phyloP scores from a whole-genome alignment of 768 basidiomycete species.

The Amanita molliuscula region DNA sequence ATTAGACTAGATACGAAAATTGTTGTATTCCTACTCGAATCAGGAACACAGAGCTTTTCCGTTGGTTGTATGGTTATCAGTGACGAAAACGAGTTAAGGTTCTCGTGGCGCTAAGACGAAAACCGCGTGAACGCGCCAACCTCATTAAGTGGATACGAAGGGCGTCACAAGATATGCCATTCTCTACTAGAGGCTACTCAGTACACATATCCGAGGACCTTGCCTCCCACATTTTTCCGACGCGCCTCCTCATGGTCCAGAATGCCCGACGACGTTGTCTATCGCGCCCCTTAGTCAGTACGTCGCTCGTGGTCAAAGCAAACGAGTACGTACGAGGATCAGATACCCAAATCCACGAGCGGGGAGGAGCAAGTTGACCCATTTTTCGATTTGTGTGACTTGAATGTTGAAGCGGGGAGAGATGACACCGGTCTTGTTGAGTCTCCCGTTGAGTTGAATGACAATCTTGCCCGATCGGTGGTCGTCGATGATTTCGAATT shows the following conservation, averaged over 20 bases:
- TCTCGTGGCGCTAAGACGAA: no score
- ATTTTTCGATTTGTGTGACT: conserved; percentile 83
- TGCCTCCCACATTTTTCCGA: conserved; percentile 96
- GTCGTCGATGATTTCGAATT: conserved; percentile 98
- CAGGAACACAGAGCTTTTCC: no score
- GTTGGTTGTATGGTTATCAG: no score
- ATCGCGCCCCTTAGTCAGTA: not conserved
- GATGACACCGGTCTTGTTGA: conserved; percentile 99
- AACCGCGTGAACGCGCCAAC: no score
- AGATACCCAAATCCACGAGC: conserved; percentile 95
- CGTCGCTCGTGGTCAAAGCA: not conserved
- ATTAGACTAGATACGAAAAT: not conserved
- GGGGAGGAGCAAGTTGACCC: conserved; percentile 96
- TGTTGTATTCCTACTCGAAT: no score
- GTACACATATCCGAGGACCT: conserved; percentile 88
- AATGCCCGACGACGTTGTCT: conserved; percentile 98
- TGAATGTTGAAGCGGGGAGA: conserved; percentile 99
- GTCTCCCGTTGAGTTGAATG: conserved; percentile 93
- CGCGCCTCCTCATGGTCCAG: conserved; percentile 98
- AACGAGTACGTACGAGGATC: conserved; percentile 61
- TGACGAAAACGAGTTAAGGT: no score
- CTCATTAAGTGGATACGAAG: conserved; percentile 18
- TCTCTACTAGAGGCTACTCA: conserved; percentile 24
- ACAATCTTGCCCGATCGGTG: conserved; percentile 98
- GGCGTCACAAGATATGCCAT: no score